These are phyloP conservation scores for Globisporangium paroecandrum DNA, from an alignment of 352 stramenopile species.

Conservation along the genomic window DNA sequence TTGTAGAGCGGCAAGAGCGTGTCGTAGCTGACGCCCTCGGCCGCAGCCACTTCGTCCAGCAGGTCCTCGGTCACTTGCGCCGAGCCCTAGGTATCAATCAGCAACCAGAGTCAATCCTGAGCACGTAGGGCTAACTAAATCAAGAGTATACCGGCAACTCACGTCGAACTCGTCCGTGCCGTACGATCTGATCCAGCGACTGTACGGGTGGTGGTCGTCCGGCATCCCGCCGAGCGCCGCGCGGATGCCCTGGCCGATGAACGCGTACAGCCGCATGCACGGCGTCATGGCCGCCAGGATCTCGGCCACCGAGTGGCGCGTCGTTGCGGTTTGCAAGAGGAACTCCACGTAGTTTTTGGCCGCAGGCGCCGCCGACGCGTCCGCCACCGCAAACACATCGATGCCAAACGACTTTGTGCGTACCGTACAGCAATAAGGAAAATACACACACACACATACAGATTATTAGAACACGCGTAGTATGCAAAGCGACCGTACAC, in stretches of 20 bases:
- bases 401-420: conserved; percentile 34
- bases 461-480: neutral
- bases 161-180: conserved; percentile 37
- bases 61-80: conserved; percentile 29
- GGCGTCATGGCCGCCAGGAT: conserved; percentile 57
- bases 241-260: conserved; percentile 35
- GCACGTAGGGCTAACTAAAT: neutral
- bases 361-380: conserved; percentile 25
- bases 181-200: conserved; percentile 51
- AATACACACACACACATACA: neutral
- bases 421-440: neutral
- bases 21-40: conserved; percentile 23
- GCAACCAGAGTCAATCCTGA: neutral
- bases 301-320: conserved; percentile 24
- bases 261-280: conserved; percentile 49
- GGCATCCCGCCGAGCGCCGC: conserved; percentile 12
- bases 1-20: conserved; percentile 43
- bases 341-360: conserved; percentile 50
- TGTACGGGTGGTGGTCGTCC: conserved; percentile 24
- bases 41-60: conserved; percentile 29
- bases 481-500: neutral
- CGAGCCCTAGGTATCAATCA: conserved; percentile 1
- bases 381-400: conserved; percentile 30
- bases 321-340: conserved; percentile 38
- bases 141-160: neutral